phyloP scores from a whole-genome alignment of 805 yeast genomes.

The Cyberlindnera japonica region DNA sequence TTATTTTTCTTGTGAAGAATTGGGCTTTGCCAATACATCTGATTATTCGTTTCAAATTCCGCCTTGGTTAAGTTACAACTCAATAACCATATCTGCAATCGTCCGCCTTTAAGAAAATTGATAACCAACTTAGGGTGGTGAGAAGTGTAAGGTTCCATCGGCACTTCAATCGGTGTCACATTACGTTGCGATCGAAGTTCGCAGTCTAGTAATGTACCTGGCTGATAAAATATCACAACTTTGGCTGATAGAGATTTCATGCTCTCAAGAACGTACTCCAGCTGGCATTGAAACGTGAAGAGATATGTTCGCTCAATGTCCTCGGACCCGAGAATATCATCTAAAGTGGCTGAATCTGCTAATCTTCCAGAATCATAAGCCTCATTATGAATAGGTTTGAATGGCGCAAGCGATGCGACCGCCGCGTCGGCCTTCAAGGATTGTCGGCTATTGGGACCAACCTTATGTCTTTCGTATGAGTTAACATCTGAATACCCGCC shows the following conservation, averaged over 20 bases:
- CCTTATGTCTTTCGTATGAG: too few relatives aligned
- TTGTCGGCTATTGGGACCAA: not conserved
- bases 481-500: too few relatives aligned
- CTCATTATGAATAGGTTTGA: constrained; percentile 22
- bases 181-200: constrained; percentile 1
- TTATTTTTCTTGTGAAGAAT: constrained; percentile 15
- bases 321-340: constrained; percentile 32
- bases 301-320: constrained; percentile 38
- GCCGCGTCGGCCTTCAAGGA: not conserved
- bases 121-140: constrained; percentile 72
- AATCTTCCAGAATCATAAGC: constrained; percentile 17
- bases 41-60: constrained; percentile 58
- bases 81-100: constrained; percentile 50
- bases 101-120: constrained; percentile 40
- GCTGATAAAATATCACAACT: constrained; percentile 31
- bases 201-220: constrained; percentile 28
- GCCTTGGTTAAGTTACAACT: constrained; percentile 54
- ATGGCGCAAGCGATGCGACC: constrained; percentile 12
- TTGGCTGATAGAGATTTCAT: constrained; percentile 20
- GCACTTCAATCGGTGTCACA: constrained; percentile 26
- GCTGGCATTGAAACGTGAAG: constrained; percentile 46
- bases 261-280: constrained; percentile 29
- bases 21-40: constrained; percentile 65
- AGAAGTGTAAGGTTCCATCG: constrained; percentile 38
- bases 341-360: constrained; percentile 24